These are phyloP conservation scores for Fusarium miscanthi DNA, from an alignment of 2,329 filamentous ascomycete genomes.

Conservation along the genomic window DNA sequence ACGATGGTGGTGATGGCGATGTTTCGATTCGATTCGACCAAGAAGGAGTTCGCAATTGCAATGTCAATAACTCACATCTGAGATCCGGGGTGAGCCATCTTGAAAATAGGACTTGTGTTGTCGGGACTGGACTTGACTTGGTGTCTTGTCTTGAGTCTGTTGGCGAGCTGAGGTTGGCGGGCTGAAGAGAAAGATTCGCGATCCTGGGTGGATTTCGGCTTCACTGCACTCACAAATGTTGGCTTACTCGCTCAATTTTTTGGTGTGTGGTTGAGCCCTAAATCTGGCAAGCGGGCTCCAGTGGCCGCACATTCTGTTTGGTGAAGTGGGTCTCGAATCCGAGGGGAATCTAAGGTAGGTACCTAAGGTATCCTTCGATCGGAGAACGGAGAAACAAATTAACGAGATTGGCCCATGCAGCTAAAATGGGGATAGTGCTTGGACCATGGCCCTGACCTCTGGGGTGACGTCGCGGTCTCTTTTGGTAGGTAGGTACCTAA, in stretches of 20 bases:
- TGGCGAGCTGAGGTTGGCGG: constrained; percentile 53
- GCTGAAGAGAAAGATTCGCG: constrained; percentile 48
- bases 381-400: constrained; percentile 36
- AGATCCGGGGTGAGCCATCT: constrained; percentile 70
- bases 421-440: constrained; percentile 24
- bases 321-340: constrained; percentile 1
- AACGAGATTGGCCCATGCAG: not conserved
- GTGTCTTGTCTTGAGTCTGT: constrained; percentile 40
- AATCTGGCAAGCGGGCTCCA: constrained; percentile 32
- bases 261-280: constrained; percentile 52
- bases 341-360: not conserved
- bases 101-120: constrained; percentile 53
- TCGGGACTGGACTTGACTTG: constrained; percentile 44
- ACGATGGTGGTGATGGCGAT: not conserved
- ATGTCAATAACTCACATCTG: constrained; percentile 67
- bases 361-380: not conserved
- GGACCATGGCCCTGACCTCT: constrained; percentile 32
- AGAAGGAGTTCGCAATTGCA: constrained; percentile 3
- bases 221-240: constrained; percentile 37
- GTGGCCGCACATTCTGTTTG: constrained; percentile 15
- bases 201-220: constrained; percentile 46
- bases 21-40: constrained; percentile 10
- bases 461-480: constrained; percentile 35
- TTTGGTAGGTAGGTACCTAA: not conserved
- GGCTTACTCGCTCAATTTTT: constrained; percentile 42